Base-by-base conservation (phyloP, 2,329 filamentous ascomycete species). In the Aspergillus calidoustus region DNA sequence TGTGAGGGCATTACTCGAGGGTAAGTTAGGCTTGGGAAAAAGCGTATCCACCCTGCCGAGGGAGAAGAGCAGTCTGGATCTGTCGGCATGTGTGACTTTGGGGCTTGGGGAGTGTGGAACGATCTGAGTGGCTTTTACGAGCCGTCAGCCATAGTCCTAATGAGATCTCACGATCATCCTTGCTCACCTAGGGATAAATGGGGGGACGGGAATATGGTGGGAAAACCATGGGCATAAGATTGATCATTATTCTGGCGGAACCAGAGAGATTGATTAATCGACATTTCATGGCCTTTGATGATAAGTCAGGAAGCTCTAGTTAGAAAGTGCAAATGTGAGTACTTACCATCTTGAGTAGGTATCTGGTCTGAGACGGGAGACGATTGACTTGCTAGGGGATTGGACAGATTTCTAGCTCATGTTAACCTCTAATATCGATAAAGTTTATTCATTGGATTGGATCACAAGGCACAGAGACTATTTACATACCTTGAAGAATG, bases 401-500 rank as follows among this genome's bases (percentile, higher is more conserved):
- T 44, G 13, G 51, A 54, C 11, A 7, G 17, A 43, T n/a, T 34
- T 54, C 51, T 54, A 28, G 6, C 34, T 54, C 8, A 54, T 25
- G 34, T 54, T 81, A 84, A 7, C 19, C 7, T 47, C n/a, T 9
- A 22, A 4, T 47, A 3, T 9, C 19, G n/a, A 47, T 4, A 19
- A 47, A 17, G 13, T 5, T 22, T 7, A 19, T 22, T 15, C 3
- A 47, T 22, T 15, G 3, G 3, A 47, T 47, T 7, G 44, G 2
- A 47, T 2, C 19, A 19, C 44, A 47, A 4, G 44, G 44, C 17
- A 19, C 44, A 47, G 3, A 22, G 8, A 22, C 17, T 9, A 47
- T 47, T 47, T 47, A 47, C 44, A 9, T 47, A 47, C 44, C 44
- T 22, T 4, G n/a, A 8, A 19, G 44, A 22, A 3, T 17, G 44